Evolutionary conservation across 1,284 basidiomycete genomes (phyloP), one percentile per base, ranked within the genome.

Genomic region (Austroboletus novae-zelandiae): DNA sequence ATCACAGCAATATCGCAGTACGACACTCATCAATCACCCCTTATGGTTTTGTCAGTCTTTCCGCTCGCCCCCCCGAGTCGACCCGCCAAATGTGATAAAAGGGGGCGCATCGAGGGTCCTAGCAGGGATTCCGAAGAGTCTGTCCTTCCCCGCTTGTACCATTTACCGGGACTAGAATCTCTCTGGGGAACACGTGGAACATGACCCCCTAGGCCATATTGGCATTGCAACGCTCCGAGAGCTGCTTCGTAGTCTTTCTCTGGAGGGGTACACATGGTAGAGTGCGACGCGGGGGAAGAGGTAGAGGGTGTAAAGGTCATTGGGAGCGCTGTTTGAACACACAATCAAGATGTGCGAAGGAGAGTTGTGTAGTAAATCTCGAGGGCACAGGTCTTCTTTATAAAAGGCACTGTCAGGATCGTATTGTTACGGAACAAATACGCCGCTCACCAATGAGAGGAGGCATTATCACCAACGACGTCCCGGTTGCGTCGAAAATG

Each of bases 141-240:
- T 6, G 54, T 51, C 10, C 15, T 15, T 0, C 48, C 47, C 63
- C 50, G 50, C 35, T 45, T 51, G 36, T 58, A 64, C 61, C 61
- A 65, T 40, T 52, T 58, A 4, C 41, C 48, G 10, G 34, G n/a
- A n/a, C 37, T 37, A 23, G 23, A 9, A 9, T 45, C 20, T 14
- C 25, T 40, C 27, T 37, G 20, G 1, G 41, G 43, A 15, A 51
- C 39, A 1, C 45, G 3, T 20, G 61, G 55, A 1, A 40, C 42
- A 14, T 30, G 39, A 5, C 52, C 76, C 71, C 55, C 57, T 0
- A 57, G 27, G 14, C 64, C 61, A 18, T 66, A 62, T 32, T 44
- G 51, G 15, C 31, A 40, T 27, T 66, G 64, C 15, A 66, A 17
- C n/a, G 44, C 18, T 3, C 43, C 64, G 51, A 62, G 62, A 3